These are phyloP conservation scores for Dispira simplex DNA, from an alignment of 192 early-diverging fungal genomes.

Conservation along the genomic window DNA sequence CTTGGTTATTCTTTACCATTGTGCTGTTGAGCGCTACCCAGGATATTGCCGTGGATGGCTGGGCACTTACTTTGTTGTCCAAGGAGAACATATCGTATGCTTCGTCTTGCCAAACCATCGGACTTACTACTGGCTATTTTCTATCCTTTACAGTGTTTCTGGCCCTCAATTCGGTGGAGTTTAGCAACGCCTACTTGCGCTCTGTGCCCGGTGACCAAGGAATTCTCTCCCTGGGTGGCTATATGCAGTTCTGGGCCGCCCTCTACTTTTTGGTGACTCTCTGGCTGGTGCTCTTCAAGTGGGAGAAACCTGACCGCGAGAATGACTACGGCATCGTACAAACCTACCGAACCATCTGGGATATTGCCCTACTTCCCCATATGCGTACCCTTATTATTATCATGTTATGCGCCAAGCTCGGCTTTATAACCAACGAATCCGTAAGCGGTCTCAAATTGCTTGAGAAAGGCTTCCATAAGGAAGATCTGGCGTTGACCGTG, in stretches of 20 bases:
- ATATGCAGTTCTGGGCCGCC: slow-evolving; percentile 88
- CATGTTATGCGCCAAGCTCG: slow-evolving; percentile 78
- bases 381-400: slow-evolving; percentile 75
- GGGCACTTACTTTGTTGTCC: slow-evolving; percentile 84
- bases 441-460: slow-evolving; percentile 90
- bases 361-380: slow-evolving; percentile 70
- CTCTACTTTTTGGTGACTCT: slow-evolving; percentile 78
- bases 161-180: slow-evolving; percentile 87
- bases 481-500: slow-evolving; percentile 84
- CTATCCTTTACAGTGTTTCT: slow-evolving; percentile 93
- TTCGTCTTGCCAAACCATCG: slow-evolving; percentile 90
- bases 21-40: slow-evolving; percentile 96
- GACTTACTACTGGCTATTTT: slow-evolving; percentile 91
- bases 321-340: slow-evolving; percentile 44
- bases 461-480: slow-evolving; percentile 87
- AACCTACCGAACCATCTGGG: slow-evolving; percentile 82
- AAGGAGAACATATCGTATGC: slow-evolving; percentile 88
- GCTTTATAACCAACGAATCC: slow-evolving; percentile 89
- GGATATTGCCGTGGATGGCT: slow-evolving; percentile 66
- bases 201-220: slow-evolving; percentile 43
- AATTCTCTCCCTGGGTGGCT: slow-evolving; percentile 65
- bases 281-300: slow-evolving; percentile 65
- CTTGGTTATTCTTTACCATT: slow-evolving; percentile 57
- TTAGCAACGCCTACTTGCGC: slow-evolving; percentile 86
- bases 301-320: slow-evolving; percentile 37